These are phyloP conservation scores for Xylaria bambusicola DNA, from an alignment of 495 filamentous ascomycete species.

Conservation along the genomic window DNA sequence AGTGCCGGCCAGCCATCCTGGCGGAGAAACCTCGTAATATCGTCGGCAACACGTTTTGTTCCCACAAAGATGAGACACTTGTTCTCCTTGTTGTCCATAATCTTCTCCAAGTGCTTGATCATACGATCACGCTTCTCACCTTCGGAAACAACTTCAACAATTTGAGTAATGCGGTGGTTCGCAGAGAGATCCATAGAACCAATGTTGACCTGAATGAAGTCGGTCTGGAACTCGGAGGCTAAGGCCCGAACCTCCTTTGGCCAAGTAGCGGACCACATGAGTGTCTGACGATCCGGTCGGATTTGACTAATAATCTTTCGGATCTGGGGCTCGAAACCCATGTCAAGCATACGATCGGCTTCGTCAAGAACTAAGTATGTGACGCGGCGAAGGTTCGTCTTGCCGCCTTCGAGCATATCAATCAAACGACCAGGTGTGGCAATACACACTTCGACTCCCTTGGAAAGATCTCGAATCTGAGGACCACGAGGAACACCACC, in stretches of 20 bases:
- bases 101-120: slow-evolving; percentile 96
- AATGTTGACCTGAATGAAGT: slow-evolving; percentile 99
- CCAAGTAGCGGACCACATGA: slow-evolving; percentile 99
- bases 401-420: slow-evolving; percentile 96
- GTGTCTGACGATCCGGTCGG: slow-evolving; percentile 96
- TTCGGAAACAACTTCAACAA: slow-evolving; percentile 93
- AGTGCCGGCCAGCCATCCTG: slow-evolving; percentile 99
- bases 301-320: slow-evolving; percentile 97
- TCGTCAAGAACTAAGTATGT: slow-evolving; percentile 92
- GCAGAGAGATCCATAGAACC: slow-evolving; percentile 95
- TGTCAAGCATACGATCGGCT: slow-evolving; percentile 88
- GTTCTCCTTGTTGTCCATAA: slow-evolving; percentile 94
- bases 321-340: slow-evolving; percentile 88
- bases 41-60: slow-evolving; percentile 97
- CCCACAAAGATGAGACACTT: slow-evolving; percentile 96
- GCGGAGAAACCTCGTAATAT: slow-evolving; percentile 97
- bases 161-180: slow-evolving; percentile 97
- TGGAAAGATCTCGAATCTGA: slow-evolving; percentile 90
- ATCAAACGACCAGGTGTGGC: slow-evolving; percentile 97
- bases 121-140: slow-evolving; percentile 97
- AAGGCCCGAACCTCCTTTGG: slow-evolving; percentile 97
- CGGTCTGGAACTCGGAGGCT: slow-evolving; percentile 89
- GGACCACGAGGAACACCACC: slow-evolving; percentile 96
- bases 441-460: slow-evolving; percentile 88
- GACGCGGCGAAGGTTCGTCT: slow-evolving; percentile 97